Base-by-base conservation (phyloP, 352 stramenopile genomes). In the Phytopythium delawarense region DNA sequence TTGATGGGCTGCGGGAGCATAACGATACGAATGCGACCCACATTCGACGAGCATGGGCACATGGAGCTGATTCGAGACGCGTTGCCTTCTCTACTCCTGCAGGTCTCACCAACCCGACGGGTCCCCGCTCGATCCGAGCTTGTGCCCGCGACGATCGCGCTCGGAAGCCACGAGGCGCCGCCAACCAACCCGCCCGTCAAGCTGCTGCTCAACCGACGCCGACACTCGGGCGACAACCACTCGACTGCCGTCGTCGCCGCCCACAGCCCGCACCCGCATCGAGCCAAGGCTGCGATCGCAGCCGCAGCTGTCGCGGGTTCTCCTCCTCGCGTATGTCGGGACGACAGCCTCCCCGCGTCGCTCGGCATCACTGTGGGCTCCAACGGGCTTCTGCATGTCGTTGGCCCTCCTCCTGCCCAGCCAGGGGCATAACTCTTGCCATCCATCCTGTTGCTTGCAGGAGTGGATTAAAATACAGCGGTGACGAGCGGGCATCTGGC, bases 181-280 rank as follows among this genome's bases (percentile, higher is more conserved):
- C 59, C 64, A 11, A 88, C 76, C 30, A 89, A 89, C 35, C 79
- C 82, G 9, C 79, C 79, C 0, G 75, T 85, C 42, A 91, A 88
- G 66, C 63, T 89, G 65, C 63, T 89, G 48, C 71, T 88, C 34
- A 70, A 79, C 48, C 76, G 79, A 12, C 68, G 78, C 3, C 74
- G 81, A 32, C 63, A 67, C 0, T 68, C 69, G 15, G 49, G 37
- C 23, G 68, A 76, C 37, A 40, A 32, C 34, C 35, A 42, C 34
- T 7, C 52, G 34, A 21, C 30, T 5, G 28, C 25, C 21, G 34
- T 18, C 30, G 34, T 28, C 52, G 32, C 13, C 5, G 30, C n/a
- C 9, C 52, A 57, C 34, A 42, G 39, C 21, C 35, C 35, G 21
- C 34, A 35, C 13, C 32, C 9, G n/a, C 53, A 59, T 23, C 30